These are phyloP conservation scores for Benincasa hispida DNA, from an alignment of 306 rosid species.

Conservation along the genomic window DNA sequence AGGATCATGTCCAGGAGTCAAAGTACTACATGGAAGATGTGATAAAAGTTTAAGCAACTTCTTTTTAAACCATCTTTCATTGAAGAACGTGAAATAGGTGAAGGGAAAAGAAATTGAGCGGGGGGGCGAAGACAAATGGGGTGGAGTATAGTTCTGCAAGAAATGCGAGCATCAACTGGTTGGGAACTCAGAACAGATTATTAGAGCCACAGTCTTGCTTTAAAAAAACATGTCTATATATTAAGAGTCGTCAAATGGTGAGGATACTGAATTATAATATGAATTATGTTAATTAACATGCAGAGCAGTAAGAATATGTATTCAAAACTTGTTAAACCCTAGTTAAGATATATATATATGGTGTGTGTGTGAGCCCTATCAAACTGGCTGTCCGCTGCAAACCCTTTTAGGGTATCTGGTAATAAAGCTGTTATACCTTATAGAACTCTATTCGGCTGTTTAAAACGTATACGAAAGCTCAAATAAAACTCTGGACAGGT, in stretches of 20 bases:
- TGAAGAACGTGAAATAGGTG: neutral
- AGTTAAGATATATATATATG: too few species aligned
- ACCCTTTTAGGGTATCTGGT: neutral
- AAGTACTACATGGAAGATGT: conserved; percentile 48
- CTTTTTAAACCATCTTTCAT: neutral
- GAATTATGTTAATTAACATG: too few species aligned
- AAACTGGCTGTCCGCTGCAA: neutral
- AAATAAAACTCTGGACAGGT: neutral
- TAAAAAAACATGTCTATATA: neutral
- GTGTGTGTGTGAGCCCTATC: neutral
- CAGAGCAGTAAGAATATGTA: neutral
- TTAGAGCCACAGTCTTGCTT: neutral
- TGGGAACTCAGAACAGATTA: neutral
- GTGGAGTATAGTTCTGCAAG: neutral
- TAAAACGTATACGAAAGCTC: neutral
- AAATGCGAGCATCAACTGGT: neutral
- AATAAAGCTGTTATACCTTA: neutral
- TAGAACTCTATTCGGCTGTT: neutral
- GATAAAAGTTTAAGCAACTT: neutral
- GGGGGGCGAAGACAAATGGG: neutral
- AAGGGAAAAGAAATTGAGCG: neutral
- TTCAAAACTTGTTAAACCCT: neutral
- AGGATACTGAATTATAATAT: neutral
- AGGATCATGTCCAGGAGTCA: conserved; percentile 96
- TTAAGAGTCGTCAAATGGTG: neutral